Conservation (phyloP, 495 filamentous ascomycete species). For the Penicillium arizonense region DNA sequence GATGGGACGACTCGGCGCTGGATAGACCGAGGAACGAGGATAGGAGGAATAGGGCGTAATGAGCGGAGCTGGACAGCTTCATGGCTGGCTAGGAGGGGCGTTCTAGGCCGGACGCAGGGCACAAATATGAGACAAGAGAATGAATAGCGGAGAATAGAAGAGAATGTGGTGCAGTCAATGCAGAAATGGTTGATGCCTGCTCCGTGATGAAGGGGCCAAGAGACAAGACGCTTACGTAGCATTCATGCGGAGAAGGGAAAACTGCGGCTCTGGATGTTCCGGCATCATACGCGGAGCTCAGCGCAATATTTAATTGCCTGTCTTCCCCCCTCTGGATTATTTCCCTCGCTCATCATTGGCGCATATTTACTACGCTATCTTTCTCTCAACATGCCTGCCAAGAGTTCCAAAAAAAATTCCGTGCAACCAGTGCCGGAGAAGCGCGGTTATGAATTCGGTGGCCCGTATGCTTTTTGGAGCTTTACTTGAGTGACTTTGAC, state of each 20-base stretch:
- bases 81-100: slow-evolving; percentile 7
- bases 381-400: slow-evolving; percentile 27
- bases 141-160: neutral
- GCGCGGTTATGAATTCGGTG: slow-evolving; percentile 77
- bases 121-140: slow-evolving; percentile 3
- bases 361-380: neutral
- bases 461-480: slow-evolving; percentile 65
- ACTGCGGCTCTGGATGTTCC: slow-evolving; percentile 16
- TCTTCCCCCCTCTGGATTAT: neutral
- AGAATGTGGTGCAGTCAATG: neutral
- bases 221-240: slow-evolving; percentile 19
- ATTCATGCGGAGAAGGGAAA: slow-evolving; percentile 17
- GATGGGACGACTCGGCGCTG: slow-evolving; percentile 24
- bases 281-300: slow-evolving; percentile 20
- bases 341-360: neutral
- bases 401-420: slow-evolving; percentile 18
- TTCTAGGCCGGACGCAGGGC: neutral
- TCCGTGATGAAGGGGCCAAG: slow-evolving; percentile 6
- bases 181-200: neutral
- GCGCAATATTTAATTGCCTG: slow-evolving; percentile 10
- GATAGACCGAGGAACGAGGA: slow-evolving; percentile 18
- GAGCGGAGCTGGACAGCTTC: slow-evolving; percentile 22
- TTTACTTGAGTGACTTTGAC: slow-evolving; percentile 8
- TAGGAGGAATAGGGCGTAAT: slow-evolving; percentile 18
- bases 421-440: slow-evolving; percentile 45